Evolutionary conservation across 805 yeast genomes (phyloP), one percentile per base, ranked within the genome.

Genomic region (Ogataea siamensis): DNA sequence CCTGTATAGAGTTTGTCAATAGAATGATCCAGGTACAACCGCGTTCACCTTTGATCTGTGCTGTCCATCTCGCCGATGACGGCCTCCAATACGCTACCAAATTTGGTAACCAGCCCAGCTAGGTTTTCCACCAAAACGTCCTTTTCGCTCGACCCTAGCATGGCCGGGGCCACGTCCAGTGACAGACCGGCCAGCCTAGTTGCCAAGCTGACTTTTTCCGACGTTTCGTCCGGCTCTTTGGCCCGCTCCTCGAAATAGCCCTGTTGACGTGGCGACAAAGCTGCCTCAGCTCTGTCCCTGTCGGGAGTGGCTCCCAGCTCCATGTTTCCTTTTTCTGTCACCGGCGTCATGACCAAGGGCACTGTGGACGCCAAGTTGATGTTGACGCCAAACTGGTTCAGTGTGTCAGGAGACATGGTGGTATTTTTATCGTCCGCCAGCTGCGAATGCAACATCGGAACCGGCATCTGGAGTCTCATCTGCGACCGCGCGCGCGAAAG

Each of bases 341-440:
- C 78, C 2, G 93, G 94, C 0, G 94, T 85, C 93, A 85, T 84
- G 0, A 86, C 76, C 50, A 79, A 64, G 1, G 86, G 79, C 3
- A 73, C 57, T 61, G 54, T 78, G 71, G 51, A 79, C 68, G 34
- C 89, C 85, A 67, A 80, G 79, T 53, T 84, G 85, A 56, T 83
- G 78, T 29, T 56, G 32, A 58, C 56, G 19, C 63, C 63, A 43
- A 58, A 81, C 72, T 56, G 61, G 30, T 55, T 57, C 39, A 47
- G 28, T 34, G 49, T 45, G 39, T 53, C 58, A 8, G 54, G 46
- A 8, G 56, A 37, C 5, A 26, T 17, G 4, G 34, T 26, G 11
- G 33, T 32, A 11, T 25, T 24, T 14, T 38, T 39, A 2, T 34
- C 45, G 20, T 27, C 24, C 25, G 23, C 12, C 3, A 21, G 12